Evolutionary conservation across 148 eudicot species (phyloP), one percentile per base, ranked within the genome.

Genomic region (Tetragonia tetragonoides): DNA sequence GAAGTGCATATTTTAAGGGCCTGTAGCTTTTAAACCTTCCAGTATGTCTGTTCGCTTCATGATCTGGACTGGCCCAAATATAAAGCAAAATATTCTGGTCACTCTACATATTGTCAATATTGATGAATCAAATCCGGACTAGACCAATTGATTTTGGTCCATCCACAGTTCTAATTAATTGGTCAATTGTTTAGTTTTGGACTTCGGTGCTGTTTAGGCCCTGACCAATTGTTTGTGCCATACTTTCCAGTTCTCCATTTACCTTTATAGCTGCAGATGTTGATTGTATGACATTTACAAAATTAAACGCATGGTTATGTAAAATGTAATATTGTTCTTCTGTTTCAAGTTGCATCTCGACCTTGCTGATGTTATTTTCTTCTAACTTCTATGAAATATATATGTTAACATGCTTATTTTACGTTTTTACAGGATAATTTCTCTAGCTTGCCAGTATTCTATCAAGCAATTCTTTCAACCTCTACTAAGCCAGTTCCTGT

Each of bases 401-500:
- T 75, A 20, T 71, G 39, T 57, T 78, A n/a, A 75, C 63, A 39
- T 75, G 63, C 62, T 10, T n/a, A 41, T 39, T 77, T 77, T 61
- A 23, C n/a, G 64, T 38, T 4, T 79, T 81, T 82, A 61, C 91
- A 96, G 99, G 91, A 93, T 79, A 80, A 76, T 69, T 73, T 86
- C 67, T 84, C 93, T 70, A 71, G 85, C 77, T 73, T 84, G 76
- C 84, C 93, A 67, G 86, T 88, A 42, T 86, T 96, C 71, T 83
- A 83, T 70, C 97, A 96, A 78, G 91, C 90, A 62, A 74, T 96
- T 76, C 68, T 93, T 78, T 93, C 98, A 81, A 80, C 87, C 44
- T 73, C 82, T 66, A 86, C 87, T 49, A 96, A 89, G 80, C 99
- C 98, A 23, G 77, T 93, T 76, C 87, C 98, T 61, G 88, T 89